Evolutionary conservation across 257 asterid species (phyloP).

Genomic region (Galeopsis tetrahit): DNA sequence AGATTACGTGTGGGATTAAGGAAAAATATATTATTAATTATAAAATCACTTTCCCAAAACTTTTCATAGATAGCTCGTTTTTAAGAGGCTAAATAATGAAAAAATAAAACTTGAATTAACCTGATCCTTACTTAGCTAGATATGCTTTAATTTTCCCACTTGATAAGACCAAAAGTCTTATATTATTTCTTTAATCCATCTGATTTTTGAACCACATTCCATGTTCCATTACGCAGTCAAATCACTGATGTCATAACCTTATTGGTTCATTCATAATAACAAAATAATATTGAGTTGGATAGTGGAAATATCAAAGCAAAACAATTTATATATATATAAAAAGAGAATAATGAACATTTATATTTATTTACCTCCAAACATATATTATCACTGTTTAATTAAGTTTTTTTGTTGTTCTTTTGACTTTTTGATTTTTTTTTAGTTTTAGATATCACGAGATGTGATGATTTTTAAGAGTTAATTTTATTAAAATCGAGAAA

Average conservation of each 20-base stretch:
- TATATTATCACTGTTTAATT: too few relatives aligned
- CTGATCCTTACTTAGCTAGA: conserved; percentile 37
- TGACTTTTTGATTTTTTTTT: too few relatives aligned
- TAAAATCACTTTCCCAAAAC: not conserved
- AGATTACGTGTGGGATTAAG: conserved; percentile 4
- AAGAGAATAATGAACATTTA: too few relatives aligned
- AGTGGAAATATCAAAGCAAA: conserved; percentile 30
- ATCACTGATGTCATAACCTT: conserved; percentile 3
- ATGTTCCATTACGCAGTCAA: conserved; percentile 34
- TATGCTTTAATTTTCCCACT: conserved; percentile 31
- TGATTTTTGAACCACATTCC: conserved; percentile 44
- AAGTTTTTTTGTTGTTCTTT: too few relatives aligned
- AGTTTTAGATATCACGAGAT: too few relatives aligned
- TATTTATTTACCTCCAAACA: too few relatives aligned
- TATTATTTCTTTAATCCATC: conserved; percentile 27
- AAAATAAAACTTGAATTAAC: conserved; percentile 24
- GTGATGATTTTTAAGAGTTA: too few relatives aligned
- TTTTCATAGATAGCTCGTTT: not conserved
- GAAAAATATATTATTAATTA: not conserved
- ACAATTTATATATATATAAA: too few relatives aligned
- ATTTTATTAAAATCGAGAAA: too few relatives aligned
- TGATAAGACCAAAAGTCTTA: conserved; percentile 37
- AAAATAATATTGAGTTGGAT: conserved; percentile 26
- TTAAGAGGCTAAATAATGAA: conserved; percentile 16
- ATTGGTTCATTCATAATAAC: conserved; percentile 27